Percentiles rank a stretch among this genome's conserved stretches.
Evolutionary conservation across 2,329 filamentous ascomycete genomes (phyloP).

Genomic region (Monosporascus cannonballus): DNA sequence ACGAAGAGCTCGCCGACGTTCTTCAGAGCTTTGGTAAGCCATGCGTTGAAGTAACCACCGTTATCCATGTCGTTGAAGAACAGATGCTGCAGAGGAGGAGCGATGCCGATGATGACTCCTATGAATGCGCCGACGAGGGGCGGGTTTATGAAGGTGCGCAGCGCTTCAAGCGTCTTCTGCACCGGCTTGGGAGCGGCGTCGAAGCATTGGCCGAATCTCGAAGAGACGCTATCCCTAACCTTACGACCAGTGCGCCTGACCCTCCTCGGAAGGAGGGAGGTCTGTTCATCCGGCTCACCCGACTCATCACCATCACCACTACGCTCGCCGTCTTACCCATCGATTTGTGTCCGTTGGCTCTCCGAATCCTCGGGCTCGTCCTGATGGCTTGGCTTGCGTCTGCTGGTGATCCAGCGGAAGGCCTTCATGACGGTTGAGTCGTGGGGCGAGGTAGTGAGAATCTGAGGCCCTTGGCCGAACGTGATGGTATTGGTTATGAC

Average conservation of each 20-base stretch:
- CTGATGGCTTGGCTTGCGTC: conserved; percentile 12
- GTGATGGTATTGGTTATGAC: conserved; percentile 50
- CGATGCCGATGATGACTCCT: conserved; percentile 45
- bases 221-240: conserved; percentile 9
- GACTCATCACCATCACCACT: conserved; percentile 1
- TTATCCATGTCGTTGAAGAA: conserved; percentile 47
- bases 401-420: conserved; percentile 11
- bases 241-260: conserved; percentile 19
- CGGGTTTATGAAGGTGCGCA: conserved; percentile 43
- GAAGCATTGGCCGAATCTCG: conserved; percentile 13
- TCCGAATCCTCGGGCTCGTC: conserved; percentile 12
- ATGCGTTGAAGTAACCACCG: conserved; percentile 51
- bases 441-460: conserved; percentile 32
- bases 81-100: conserved; percentile 42
- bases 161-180: conserved; percentile 23
- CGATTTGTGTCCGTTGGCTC: conserved; percentile 1
- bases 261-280: conserved; percentile 15
- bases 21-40: conserved; percentile 46
- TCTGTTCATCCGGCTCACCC: conserved; percentile 8
- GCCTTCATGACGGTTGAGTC: conserved; percentile 4
- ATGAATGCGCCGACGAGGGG: conserved; percentile 45
- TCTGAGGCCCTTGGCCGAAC: conserved; percentile 45
- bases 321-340: conserved; percentile 1
- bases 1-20: conserved; percentile 55
- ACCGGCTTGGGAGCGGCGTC: conserved; percentile 27